Evolutionary conservation across 129 eudicot species (phyloP), one percentile per base, ranked within the genome.

Genomic region (Cynara cardunculus): DNA sequence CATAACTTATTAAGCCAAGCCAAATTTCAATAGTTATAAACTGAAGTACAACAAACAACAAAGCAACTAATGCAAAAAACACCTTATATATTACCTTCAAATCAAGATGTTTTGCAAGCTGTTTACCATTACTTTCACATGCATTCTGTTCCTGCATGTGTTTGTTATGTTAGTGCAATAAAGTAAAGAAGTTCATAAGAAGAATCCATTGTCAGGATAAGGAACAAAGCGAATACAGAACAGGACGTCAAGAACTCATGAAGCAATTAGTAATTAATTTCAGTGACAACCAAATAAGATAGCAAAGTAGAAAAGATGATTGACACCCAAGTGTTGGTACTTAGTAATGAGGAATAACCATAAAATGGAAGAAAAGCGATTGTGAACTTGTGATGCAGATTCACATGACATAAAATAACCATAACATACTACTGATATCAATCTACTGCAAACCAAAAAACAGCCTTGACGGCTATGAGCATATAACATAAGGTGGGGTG

Each of bases 51-150:
- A 69, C 68, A 44, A 27, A 76, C 61, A 68, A 34, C 34, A 34
- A 31, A 62, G n/a, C 62, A 34, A 3, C 32, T 5, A 59, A 59
- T 19, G 6, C 1, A 49, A n/a, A 68, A 69, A 41, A 75, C 7
- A 46, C 39, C 49, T n/a, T 69, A 78, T 46, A 59, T 56, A 31
- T 32, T 80, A 80, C 84, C 84, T 80, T 72, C 21, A 4, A 35
- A 25, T 21, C 39, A 28, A 71, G 80, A 49, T 70, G 69, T 6
- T 82, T 76, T 76, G 81, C 72, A 70, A 26, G 62, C 59, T 3
- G 64, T 3, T 21, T 68, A 69, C 22, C 76, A 35, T 77, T 70
- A 31, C 59, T 10, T 16, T 72, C 41, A 73, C 79, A 72, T 39
- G 62, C 79, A 64, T 46, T 8, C 13, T 64, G 62, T 62, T 73